Percentiles rank a stretch among this genome's conserved stretches.
Conservation (phyloP, 1,284 basidiomycete species). For the Pascua guehoae region DNA sequence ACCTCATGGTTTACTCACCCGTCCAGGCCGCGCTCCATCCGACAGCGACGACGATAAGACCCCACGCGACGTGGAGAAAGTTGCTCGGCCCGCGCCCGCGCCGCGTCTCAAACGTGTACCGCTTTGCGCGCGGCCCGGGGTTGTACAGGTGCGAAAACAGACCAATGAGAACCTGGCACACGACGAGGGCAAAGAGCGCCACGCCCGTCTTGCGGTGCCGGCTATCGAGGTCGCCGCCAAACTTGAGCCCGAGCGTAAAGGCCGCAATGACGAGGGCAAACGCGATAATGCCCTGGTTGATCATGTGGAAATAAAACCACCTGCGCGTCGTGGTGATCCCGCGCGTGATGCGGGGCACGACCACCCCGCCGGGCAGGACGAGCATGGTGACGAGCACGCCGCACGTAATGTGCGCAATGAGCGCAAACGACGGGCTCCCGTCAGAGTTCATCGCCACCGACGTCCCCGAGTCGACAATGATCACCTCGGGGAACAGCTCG, state of each 20-base stretch:
- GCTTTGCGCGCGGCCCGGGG: slow-evolving; percentile 1
- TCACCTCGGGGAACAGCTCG: too few species aligned
- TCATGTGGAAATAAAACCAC: slow-evolving; percentile 60
- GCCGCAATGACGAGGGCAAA: slow-evolving; percentile 55
- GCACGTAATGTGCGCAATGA: slow-evolving; percentile 59
- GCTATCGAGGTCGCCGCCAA: slow-evolving; percentile 36
- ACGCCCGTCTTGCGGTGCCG: slow-evolving; percentile 60
- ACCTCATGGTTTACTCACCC: slow-evolving; percentile 17
- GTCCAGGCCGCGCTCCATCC: slow-evolving; percentile 34
- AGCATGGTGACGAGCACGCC: slow-evolving; percentile 59
- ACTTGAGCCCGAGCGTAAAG: slow-evolving; percentile 41
- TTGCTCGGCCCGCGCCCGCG: slow-evolving; percentile 34
- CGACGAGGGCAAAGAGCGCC: slow-evolving; percentile 60
- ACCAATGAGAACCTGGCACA: slow-evolving; percentile 59
- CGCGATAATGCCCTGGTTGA: slow-evolving; percentile 58
- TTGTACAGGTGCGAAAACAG: slow-evolving; percentile 57
- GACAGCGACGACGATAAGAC: slow-evolving; percentile 27
- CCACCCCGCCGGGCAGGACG: slow-evolving; percentile 58
- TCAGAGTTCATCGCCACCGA: slow-evolving; percentile 2
- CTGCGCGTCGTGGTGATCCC: slow-evolving; percentile 52
- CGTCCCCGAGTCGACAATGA: background rate
- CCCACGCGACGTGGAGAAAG: slow-evolving; percentile 33
- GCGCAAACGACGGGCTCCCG: slow-evolving; percentile 19
- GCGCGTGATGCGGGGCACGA: slow-evolving; percentile 60
- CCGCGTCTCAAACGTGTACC: slow-evolving; percentile 18